Evolutionary conservation across 2,329 filamentous ascomycete genomes (phyloP).

Genomic region (Paracorniculantispora psalliotae): DNA sequence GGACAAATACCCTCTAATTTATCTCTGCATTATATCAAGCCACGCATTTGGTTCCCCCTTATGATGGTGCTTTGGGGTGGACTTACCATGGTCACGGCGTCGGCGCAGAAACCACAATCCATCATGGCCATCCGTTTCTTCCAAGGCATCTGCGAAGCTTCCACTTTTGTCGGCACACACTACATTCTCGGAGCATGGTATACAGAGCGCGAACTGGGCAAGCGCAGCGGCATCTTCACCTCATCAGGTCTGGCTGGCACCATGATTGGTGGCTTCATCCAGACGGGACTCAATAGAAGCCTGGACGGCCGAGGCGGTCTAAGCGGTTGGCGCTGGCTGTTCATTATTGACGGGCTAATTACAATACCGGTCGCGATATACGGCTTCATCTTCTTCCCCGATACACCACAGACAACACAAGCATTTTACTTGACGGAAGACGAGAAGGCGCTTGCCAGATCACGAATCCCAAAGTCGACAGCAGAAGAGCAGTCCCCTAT

Average conservation of each 20-base stretch:
- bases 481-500: conserved; percentile 39
- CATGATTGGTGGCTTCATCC: conserved; percentile 48
- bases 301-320: conserved; percentile 46
- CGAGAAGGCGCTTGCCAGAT: conserved; percentile 38
- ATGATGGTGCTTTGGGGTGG: conserved; percentile 62
- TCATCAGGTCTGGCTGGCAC: conserved; percentile 55
- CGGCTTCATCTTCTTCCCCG: conserved; percentile 32
- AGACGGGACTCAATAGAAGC: conserved; percentile 53
- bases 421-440: conserved; percentile 41
- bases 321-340: conserved; percentile 64
- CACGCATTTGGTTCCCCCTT: conserved; percentile 57
- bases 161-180: conserved; percentile 37
- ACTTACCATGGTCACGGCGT: conserved; percentile 53
- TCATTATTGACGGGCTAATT: conserved; percentile 62
- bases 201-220: conserved; percentile 54
- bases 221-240: conserved; percentile 59
- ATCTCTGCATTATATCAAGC: conserved; percentile 57
- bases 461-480: conserved; percentile 33
- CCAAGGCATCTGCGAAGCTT: conserved; percentile 34
- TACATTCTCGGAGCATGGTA: conserved; percentile 52
- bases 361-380: conserved; percentile 32
- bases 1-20: conserved; percentile 59
- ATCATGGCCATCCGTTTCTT: conserved; percentile 37
- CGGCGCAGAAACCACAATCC: conserved; percentile 31
- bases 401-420: conserved; percentile 42